Conservation (phyloP, 805 yeast genomes). For the Metschnikowia borealis region DNA sequence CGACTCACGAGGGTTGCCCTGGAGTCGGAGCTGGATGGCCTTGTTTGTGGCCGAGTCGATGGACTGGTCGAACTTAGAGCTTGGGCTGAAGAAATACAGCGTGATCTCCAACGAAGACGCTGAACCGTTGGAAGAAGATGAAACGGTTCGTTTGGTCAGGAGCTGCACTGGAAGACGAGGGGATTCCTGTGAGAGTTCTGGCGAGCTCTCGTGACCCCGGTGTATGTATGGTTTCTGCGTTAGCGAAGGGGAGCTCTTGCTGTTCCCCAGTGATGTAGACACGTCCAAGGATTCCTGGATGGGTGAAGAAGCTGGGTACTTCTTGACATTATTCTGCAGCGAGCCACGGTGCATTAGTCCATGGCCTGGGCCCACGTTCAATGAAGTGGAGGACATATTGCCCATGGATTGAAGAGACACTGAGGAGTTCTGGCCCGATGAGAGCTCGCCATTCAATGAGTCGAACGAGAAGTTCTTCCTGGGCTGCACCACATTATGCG, state of each 20-base stretch:
- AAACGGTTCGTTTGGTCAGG: constrained; percentile 2
- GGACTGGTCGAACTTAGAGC: constrained; percentile 17
- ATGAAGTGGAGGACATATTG: not conserved
- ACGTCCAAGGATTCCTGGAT: constrained; percentile 1
- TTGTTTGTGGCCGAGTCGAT: constrained; percentile 35
- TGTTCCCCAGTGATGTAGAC: constrained; percentile 2
- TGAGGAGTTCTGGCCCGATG: constrained; percentile 10
- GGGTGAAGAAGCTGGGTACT: constrained; percentile 6
- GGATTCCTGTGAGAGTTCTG: constrained; percentile 5
- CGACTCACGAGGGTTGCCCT: constrained; percentile 64
- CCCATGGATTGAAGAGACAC: constrained; percentile 8
- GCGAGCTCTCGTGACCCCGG: not conserved
- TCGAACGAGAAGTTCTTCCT: constrained; percentile 12
- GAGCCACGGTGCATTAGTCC: not conserved
- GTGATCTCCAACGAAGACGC: constrained; percentile 4
- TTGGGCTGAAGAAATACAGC: constrained; percentile 6
- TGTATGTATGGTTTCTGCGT: not conserved
- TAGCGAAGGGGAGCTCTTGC: not conserved
- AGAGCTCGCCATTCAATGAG: constrained; percentile 14
- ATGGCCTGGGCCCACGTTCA: not conserved
- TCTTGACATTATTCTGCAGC: not conserved
- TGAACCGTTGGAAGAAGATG: constrained; percentile 11
- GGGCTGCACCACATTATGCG: constrained; percentile 16
- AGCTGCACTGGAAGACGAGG: constrained; percentile 7
- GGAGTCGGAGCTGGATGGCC: constrained; percentile 49